Conservation (phyloP, 2,329 filamentous ascomycete genomes). For the Claviceps sp. region DNA sequence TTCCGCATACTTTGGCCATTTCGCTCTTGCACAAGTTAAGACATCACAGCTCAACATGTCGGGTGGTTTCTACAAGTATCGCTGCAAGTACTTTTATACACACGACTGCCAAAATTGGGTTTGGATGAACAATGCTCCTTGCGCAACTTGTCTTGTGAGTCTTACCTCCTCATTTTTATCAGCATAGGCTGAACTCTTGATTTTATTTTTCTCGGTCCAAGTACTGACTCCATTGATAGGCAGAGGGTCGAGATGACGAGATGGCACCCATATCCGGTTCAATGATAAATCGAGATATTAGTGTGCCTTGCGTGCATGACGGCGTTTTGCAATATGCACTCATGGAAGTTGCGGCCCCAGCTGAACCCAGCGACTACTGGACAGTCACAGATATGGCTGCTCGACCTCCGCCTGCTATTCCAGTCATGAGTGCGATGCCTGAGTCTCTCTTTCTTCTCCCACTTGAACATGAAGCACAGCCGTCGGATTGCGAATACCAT, state of each 20-base stretch:
- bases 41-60: conserved; percentile 13
- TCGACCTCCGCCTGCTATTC: conserved; percentile 6
- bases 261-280: conserved; percentile 15
- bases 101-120: conserved; percentile 42
- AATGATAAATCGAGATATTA: conserved; percentile 26
- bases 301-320: conserved; percentile 30
- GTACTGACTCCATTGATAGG: conserved; percentile 19
- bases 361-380: conserved; percentile 25
- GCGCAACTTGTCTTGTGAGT: conserved; percentile 36
- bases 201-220: not conserved
- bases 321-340: conserved; percentile 33
- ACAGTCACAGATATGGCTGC: conserved; percentile 15
- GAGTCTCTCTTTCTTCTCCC: conserved; percentile 1
- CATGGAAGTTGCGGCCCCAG: conserved; percentile 30
- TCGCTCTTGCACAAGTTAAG: not conserved
- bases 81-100: conserved; percentile 40
- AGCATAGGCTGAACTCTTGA: not conserved
- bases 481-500: not conserved
- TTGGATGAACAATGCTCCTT: conserved; percentile 36
- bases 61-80: conserved; percentile 36
- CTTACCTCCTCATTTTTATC: not conserved
- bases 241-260: conserved; percentile 34
- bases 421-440: conserved; percentile 6
- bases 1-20: not conserved
- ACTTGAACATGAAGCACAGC: not conserved